Percentiles rank a stretch among this genome's conserved stretches.
These are phyloP conservation scores for Grosmannia serpens DNA, from an alignment of 2,329 filamentous ascomycete genomes.

Conservation along the genomic window DNA sequence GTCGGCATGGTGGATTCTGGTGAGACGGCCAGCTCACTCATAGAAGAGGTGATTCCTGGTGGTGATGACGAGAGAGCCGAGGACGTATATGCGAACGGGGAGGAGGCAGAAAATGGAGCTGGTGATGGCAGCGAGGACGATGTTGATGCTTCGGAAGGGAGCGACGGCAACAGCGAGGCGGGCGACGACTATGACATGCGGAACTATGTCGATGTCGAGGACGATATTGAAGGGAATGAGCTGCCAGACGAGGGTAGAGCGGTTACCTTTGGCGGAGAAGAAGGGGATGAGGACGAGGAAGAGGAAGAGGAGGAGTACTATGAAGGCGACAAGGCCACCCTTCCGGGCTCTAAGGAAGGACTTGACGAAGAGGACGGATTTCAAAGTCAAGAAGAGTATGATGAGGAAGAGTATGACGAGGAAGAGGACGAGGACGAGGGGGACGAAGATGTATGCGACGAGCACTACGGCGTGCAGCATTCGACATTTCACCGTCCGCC, in stretches of 20 bases:
- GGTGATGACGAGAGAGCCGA: slow-evolving; percentile 12
- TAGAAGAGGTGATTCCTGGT: slow-evolving; percentile 14
- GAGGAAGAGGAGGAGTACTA: slow-evolving; percentile 17
- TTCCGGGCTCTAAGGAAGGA: slow-evolving; percentile 1
- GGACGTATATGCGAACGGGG: slow-evolving; percentile 13
- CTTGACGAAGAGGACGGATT: slow-evolving; percentile 3
- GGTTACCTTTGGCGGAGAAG: slow-evolving; percentile 8
- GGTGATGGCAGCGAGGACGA: slow-evolving; percentile 8
- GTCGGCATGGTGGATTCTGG: slow-evolving; percentile 14
- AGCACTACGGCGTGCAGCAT: neutral
- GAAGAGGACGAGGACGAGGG: neutral
- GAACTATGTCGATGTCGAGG: slow-evolving; percentile 20
- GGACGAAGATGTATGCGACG: neutral
- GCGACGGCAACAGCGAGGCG: slow-evolving; percentile 8
- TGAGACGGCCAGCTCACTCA: slow-evolving; percentile 16
- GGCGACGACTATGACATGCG: slow-evolving; percentile 20
- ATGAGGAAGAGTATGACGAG: neutral
- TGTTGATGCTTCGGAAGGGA: slow-evolving; percentile 15
- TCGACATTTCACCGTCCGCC: neutral
- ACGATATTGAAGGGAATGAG: slow-evolving; percentile 13
- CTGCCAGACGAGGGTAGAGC: slow-evolving; percentile 4
- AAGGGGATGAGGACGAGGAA: slow-evolving; percentile 11
- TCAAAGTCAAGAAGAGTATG: neutral
- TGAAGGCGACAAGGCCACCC: slow-evolving; percentile 17
- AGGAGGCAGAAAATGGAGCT: slow-evolving; percentile 14